Conservation (phyloP, 805 yeast species). For the Teunomyces atbi region DNA sequence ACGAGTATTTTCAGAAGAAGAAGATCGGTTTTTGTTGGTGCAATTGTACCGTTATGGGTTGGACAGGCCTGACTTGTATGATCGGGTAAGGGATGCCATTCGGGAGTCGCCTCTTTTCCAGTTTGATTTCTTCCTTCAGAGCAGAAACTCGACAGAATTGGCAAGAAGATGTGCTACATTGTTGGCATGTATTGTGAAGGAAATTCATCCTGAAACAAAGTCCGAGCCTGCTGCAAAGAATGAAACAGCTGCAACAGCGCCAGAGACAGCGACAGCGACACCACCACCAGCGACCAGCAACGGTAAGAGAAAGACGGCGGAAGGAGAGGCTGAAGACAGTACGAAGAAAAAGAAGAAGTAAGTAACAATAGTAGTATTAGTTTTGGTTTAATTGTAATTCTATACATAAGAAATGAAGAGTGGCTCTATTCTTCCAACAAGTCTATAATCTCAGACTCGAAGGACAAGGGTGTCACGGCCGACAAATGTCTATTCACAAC, state of each 20-base stretch:
- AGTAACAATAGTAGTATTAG: background rate
- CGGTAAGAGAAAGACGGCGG: conserved; percentile 8
- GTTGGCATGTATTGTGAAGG: conserved; percentile 71
- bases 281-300: conserved; percentile 1
- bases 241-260: conserved; percentile 1
- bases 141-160: conserved; percentile 74
- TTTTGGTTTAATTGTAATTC: background rate
- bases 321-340: conserved; percentile 4
- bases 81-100: conserved; percentile 71
- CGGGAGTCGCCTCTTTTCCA: conserved; percentile 74
- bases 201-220: conserved; percentile 27
- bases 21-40: conserved; percentile 82
- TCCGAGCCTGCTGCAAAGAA: conserved; percentile 2
- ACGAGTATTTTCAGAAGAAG: conserved; percentile 74
- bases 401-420: background rate
- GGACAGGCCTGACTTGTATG: conserved; percentile 76
- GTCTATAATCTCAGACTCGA: conserved; percentile 37
- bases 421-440: conserved; percentile 13
- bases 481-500: conserved; percentile 66
- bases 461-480: conserved; percentile 59
- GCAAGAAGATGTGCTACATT: conserved; percentile 80
- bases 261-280: background rate
- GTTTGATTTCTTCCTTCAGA: conserved; percentile 83
- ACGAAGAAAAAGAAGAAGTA: conserved; percentile 9
- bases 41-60: conserved; percentile 79